Evolutionary conservation across 2,329 filamentous ascomycete genomes (phyloP), one percentile per base, ranked within the genome.

Genomic region (Xylaria sp.): DNA sequence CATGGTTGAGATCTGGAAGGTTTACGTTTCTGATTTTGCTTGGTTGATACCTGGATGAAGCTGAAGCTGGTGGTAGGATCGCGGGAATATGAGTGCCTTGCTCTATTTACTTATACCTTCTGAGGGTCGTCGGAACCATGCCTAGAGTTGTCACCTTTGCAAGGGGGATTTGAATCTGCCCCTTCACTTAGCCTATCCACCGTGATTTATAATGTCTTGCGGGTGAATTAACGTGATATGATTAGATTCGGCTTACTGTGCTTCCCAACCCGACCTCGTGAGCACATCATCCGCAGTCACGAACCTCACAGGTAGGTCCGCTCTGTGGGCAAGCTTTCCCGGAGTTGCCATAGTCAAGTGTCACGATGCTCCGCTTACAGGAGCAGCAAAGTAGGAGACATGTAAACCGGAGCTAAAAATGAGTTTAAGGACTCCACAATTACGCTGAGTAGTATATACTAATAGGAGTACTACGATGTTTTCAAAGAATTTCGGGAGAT

Each of bases 1-100:
- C 62, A 69, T 71, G 23, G 15, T 59, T 5, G 39, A 59, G 39
- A 39, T 33, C 5, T 33, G 12, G 48, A 7, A 20, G 31, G 55
- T 64, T 36, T 36, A 7, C 28, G 13, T 5, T 31, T 13, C 49
- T 12, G 18, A 1, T 12, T 39, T 56, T 25, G 9, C 15, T n/a
- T 28, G 9, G 2, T 36, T 54, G 3, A 13, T 25, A 28, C n/a
- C 48, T 23, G 10, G 46, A 28, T 48, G n/a, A 46, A 28, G 55
- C 12, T 20, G 33, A n/a, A 15, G 48, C 6, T 60, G 33, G 36
- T 39, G 36, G 9, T 41, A 54, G 13, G 20, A 7, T 54, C 3
- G 2, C 2, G 18, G 12, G 46, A 25, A 36, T 15, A 52, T n/a
- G n/a, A 48, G 46, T 10, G 46, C 3, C 46, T 23, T 12, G 9